Evolutionary conservation across 805 yeast species (phyloP).

Genomic region (Hanseniaspora meyeri): DNA sequence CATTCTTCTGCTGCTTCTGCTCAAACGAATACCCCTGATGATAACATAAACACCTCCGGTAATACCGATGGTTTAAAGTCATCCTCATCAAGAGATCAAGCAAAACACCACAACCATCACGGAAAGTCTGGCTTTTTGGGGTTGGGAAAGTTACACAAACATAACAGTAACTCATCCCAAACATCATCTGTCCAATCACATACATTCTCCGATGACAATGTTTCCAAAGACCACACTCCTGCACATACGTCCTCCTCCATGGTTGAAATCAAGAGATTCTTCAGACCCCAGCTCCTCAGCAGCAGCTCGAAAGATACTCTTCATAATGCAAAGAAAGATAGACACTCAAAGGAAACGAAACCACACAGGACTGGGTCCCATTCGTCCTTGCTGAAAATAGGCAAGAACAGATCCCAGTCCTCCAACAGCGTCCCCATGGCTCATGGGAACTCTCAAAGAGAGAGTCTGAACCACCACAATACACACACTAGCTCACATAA

Average conservation of each 20-base stretch:
- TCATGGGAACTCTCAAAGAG: not conserved
- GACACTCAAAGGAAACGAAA: not conserved
- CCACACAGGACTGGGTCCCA: constrained; percentile 5
- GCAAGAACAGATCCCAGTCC: constrained; percentile 8
- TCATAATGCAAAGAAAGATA: not conserved
- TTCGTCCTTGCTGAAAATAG: constrained; percentile 10
- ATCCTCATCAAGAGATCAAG: not conserved
- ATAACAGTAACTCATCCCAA: constrained; percentile 8
- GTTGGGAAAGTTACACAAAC: constrained; percentile 10
- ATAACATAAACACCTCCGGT: not conserved
- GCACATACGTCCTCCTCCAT: constrained; percentile 33
- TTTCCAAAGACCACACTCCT: constrained; percentile 1
- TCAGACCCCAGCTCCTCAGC: constrained; percentile 36
- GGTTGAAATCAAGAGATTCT: constrained; percentile 62
- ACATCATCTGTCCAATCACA: constrained; percentile 14
- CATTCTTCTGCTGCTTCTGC: not conserved
- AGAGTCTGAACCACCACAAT: not conserved
- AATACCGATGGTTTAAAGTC: not conserved
- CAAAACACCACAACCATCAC: not conserved
- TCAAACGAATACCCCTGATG: not conserved
- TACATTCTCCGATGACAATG: constrained; percentile 11
- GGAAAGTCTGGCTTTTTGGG: constrained; percentile 12
- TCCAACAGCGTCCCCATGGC: not conserved
- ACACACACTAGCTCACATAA: constrained; percentile 19
- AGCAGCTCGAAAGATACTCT: constrained; percentile 21